Evolutionary conservation across 148 eudicot genomes (phyloP), one percentile per base, ranked within the genome.

Genomic region (Dysphania ambrosioides): DNA sequence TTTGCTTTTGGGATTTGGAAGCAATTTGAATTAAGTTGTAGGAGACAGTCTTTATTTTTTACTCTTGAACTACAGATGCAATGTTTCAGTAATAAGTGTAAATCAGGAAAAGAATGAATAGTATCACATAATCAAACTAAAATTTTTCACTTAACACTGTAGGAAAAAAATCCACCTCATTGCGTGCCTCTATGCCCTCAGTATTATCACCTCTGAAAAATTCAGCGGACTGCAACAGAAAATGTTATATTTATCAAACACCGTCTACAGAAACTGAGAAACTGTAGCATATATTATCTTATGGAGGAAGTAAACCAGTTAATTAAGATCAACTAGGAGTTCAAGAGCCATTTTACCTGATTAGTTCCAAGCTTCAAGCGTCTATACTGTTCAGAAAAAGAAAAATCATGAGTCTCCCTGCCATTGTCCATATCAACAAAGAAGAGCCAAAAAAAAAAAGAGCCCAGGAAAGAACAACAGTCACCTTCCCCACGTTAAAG

Each of bases 401-500:
- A 38, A 78, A 72, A 74, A 31, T 56, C 59, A 63, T 83, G 7
- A 82, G 75, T 68, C 79, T 65, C 40, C 53, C 72, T 70, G 56
- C 41, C 53, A 78, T 69, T 71, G 49, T 64, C 69, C 61, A 57
- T 71, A 56, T 47, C 66, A 40, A 73, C 36, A 32, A 74, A 63
- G 51, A 27, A 57, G 30, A 23, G 59, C 21, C 8, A 70, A 71
- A 47, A 11, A 70, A 71, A 47, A 30, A 71, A 60, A 70, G 49
- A 74, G 68, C 31, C 30, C 36, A n/a, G 13, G 34, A 36, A 71
- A 34, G 72, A 66, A 68, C 31, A 74, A 53, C 36, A 58, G 73
- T 80, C 73, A 95, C 99, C 97, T 95, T 95, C 75, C 99, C 99
- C 76, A 95, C 96, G 82, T 95, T 95, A 83, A 95, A 95, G 85